Evolutionary conservation across 2,329 filamentous ascomycete genomes (phyloP).

Genomic region (Paramyrothecium roridum): DNA sequence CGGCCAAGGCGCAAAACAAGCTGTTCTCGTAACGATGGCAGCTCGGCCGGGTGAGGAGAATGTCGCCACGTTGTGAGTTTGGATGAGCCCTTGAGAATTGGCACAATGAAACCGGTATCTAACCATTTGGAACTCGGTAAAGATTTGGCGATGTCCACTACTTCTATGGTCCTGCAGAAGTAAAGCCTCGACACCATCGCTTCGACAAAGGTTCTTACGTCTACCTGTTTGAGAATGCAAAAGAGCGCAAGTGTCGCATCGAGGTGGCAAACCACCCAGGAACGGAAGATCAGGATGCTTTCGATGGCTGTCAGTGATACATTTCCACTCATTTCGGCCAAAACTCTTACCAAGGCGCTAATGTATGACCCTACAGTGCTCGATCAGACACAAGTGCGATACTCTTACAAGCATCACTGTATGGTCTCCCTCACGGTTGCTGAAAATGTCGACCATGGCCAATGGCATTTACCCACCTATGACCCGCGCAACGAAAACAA

Average conservation of each 20-base stretch:
- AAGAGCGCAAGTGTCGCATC: slow-evolving; percentile 63
- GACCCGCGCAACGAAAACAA: slow-evolving; percentile 72
- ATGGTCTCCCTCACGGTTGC: slow-evolving; percentile 67
- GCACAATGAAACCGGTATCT: neutral
- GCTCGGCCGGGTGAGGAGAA: slow-evolving; percentile 46
- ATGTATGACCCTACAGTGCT: slow-evolving; percentile 47
- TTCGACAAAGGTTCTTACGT: slow-evolving; percentile 80
- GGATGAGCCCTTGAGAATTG: neutral
- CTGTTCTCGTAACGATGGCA: slow-evolving; percentile 33
- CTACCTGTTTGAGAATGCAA: slow-evolving; percentile 74
- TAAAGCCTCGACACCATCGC: slow-evolving; percentile 71
- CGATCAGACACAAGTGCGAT: slow-evolving; percentile 61
- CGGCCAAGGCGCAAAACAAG: neutral
- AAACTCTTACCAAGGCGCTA: no score
- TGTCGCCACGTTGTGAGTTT: slow-evolving; percentile 47
- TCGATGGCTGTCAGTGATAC: slow-evolving; percentile 70
- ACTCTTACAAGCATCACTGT: slow-evolving; percentile 72
- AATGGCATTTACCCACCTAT: slow-evolving; percentile 75
- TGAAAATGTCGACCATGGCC: slow-evolving; percentile 45
- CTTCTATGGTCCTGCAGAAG: slow-evolving; percentile 66
- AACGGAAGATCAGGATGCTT: slow-evolving; percentile 74
- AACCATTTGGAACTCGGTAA: neutral
- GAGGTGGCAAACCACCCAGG: slow-evolving; percentile 76
- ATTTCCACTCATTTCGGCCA: neutral
- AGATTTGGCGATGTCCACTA: slow-evolving; percentile 80